Evolutionary conservation across 257 asterid species (phyloP).

Genomic region (Coffea eugenioides): DNA sequence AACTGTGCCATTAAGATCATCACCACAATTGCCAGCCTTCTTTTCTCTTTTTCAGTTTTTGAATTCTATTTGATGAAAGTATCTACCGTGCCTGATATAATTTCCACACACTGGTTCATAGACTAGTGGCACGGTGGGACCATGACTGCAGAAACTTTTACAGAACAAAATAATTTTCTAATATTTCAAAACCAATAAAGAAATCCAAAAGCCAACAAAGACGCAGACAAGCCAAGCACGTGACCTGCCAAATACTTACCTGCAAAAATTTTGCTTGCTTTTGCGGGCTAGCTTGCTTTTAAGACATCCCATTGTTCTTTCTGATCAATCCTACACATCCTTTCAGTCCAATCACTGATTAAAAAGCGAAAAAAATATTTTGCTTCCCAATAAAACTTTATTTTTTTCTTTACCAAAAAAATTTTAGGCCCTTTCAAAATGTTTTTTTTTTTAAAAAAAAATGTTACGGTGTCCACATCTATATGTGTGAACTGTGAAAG

Average conservation of each 20-base stretch:
- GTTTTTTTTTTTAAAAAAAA: too few species aligned
- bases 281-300: slow-evolving; percentile 26
- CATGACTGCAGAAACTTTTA: slow-evolving; percentile 41
- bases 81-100: not conserved
- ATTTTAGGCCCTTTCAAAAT: too few species aligned
- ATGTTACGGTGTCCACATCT: slow-evolving; percentile 55
- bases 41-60: too few species aligned
- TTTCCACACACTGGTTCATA: not conserved
- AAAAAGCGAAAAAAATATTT: not conserved
- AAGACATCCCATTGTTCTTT: slow-evolving; percentile 39
- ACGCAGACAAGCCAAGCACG: slow-evolving; percentile 79
- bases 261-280: slow-evolving; percentile 18
- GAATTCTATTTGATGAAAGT: too few species aligned
- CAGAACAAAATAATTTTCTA: slow-evolving; percentile 37
- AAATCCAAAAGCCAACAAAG: slow-evolving; percentile 50
- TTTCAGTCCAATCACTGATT: slow-evolving; percentile 60
- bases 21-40: too few species aligned
- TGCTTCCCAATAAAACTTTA: slow-evolving; percentile 13
- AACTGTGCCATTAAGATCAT: too few species aligned
- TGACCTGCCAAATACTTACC: slow-evolving; percentile 64
- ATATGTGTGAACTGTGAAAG: slow-evolving; percentile 59
- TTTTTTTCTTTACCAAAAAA: too few species aligned
- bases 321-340: slow-evolving; percentile 58
- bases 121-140: slow-evolving; percentile 25
- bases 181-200: slow-evolving; percentile 13